Base-by-base conservation (phyloP, 2,329 filamentous ascomycete species). In the Orbilia quercus region DNA sequence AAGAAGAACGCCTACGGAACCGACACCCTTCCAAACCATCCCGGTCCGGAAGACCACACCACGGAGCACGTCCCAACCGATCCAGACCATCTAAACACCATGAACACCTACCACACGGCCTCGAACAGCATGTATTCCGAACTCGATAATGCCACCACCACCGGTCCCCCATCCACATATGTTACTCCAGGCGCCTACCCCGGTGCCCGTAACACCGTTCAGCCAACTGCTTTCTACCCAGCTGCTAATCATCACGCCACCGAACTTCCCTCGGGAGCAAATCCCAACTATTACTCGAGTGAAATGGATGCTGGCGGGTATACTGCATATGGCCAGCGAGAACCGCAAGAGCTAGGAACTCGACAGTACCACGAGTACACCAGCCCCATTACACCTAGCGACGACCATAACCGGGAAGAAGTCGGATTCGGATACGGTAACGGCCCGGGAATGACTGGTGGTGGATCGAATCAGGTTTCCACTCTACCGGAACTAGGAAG, bases 371-470 rank as follows among this genome's bases (percentile, higher is more conserved):
- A 66, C 9, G 59, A 72, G 9, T 44, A 64, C 7, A 20, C 38
- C 11, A 47, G 31, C 16, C 40, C 69, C 0, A 31, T 55, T 2
- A 73, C 69, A 1, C 69, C 69, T 2, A 22, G 45, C 4, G 18
- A 34, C 5, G 69, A 73, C 38, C 28, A 48, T 2, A 38, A 53
- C 20, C 54, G 69, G 0, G 54, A 73, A 25, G 60, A 73, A 25
- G 69, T 73, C 25, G 69, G 69, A 25, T 73, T 73, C 28, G 69
- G 69, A 47, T 73, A 73, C 25, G 69, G 69, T 9, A 66, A 62
- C 44, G 60, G 69, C 1, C 60, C 69, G 2, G 69, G 69, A 11
- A 55, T 73, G 60, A 34, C 34, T 2, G 69, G 69, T 14, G 69
- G 69, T 44, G 69, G 69, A 16, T 66, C 60, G 5, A 73, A 73